Conservation (phyloP, 2,329 filamentous ascomycete genomes). For the Balansia obtecta region DNA sequence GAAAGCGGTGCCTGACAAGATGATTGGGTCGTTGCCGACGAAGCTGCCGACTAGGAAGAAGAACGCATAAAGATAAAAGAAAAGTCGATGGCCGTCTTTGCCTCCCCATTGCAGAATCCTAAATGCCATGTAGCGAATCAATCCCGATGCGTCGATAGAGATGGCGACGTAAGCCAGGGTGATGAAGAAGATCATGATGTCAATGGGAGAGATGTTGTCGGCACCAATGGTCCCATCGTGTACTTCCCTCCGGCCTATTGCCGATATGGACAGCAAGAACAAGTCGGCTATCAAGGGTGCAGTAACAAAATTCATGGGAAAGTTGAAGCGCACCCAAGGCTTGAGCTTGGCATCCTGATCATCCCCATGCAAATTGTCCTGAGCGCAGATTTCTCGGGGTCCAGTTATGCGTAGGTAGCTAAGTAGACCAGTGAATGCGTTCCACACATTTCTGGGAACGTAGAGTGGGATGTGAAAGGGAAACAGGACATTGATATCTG, state of each 20-base stretch:
- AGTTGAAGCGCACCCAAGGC: constrained; percentile 35
- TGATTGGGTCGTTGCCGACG: constrained; percentile 66
- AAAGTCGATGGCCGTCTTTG: constrained; percentile 52
- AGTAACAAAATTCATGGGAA: constrained; percentile 60
- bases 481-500: constrained; percentile 54
- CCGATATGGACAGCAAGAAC: constrained; percentile 56
- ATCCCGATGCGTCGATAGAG: constrained; percentile 62
- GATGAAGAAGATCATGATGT: constrained; percentile 66
- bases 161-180: constrained; percentile 66
- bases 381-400: constrained; percentile 19
- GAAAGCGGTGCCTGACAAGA: constrained; percentile 62
- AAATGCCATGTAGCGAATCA: constrained; percentile 59
- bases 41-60: constrained; percentile 56
- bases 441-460: constrained; percentile 38
- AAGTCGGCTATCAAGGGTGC: constrained; percentile 59
- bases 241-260: constrained; percentile 55
- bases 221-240: constrained; percentile 55
- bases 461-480: constrained; percentile 54
- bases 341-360: constrained; percentile 18
- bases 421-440: constrained; percentile 27
- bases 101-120: constrained; percentile 57
- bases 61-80: constrained; percentile 62
- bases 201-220: constrained; percentile 53
- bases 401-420: constrained; percentile 37
- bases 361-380: constrained; percentile 12